Percentiles rank a stretch among this genome's conserved stretches.
phyloP scores from a whole-genome alignment of 2,329 filamentous ascomycete species.

The Cladosporium velox region DNA sequence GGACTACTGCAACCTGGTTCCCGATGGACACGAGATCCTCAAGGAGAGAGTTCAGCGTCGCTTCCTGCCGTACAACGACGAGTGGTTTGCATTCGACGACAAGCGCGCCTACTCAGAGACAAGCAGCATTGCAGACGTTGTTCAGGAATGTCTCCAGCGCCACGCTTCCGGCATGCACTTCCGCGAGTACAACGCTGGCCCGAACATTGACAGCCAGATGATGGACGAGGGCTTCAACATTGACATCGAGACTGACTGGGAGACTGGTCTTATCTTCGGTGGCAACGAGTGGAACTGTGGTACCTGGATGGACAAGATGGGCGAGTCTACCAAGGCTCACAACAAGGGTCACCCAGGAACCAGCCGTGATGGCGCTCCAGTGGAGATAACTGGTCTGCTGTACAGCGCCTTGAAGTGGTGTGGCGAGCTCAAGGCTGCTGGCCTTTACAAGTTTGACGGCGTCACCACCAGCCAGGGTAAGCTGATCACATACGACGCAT shows the following conservation, averaged over 20 bases:
- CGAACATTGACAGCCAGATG: slow-evolving; percentile 90
- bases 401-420: slow-evolving; percentile 91
- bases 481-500: slow-evolving; percentile 70
- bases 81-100: slow-evolving; percentile 84
- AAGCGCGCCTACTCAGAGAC: slow-evolving; percentile 79
- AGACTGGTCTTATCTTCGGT: slow-evolving; percentile 86
- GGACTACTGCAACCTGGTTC: slow-evolving; percentile 82
- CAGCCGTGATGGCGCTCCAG: slow-evolving; percentile 90
- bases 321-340: slow-evolving; percentile 87
- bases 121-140: slow-evolving; percentile 82
- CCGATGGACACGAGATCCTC: slow-evolving; percentile 72
- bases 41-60: slow-evolving; percentile 76
- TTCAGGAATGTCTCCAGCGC: slow-evolving; percentile 89
- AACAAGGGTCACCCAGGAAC: slow-evolving; percentile 94
- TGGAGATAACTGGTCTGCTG: slow-evolving; percentile 91
- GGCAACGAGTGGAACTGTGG: slow-evolving; percentile 94
- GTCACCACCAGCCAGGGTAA: slow-evolving; percentile 58
- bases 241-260: slow-evolving; percentile 87
- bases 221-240: slow-evolving; percentile 88
- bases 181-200: slow-evolving; percentile 90
- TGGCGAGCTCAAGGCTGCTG: slow-evolving; percentile 63
- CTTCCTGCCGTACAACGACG: slow-evolving; percentile 94
- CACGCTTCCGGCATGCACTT: slow-evolving; percentile 91
- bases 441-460: slow-evolving; percentile 70
- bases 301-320: slow-evolving; percentile 99